Evolutionary conservation across 805 yeast species (phyloP).

Genomic region (Hanseniaspora guilliermondii): DNA sequence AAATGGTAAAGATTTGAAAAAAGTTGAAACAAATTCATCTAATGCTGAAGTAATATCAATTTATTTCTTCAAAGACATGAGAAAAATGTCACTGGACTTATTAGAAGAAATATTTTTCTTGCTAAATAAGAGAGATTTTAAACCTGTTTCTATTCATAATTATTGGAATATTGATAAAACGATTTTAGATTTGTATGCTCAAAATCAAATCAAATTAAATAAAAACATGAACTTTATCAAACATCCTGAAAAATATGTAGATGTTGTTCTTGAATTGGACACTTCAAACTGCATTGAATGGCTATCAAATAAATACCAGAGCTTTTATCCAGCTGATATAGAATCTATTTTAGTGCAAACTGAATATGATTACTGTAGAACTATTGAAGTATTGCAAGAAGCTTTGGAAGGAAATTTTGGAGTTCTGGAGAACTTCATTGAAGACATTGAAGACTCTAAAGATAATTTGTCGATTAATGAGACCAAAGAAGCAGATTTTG

Average conservation of each 20-base stretch:
- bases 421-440: neutral
- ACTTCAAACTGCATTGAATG: neutral
- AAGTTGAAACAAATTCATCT: neutral
- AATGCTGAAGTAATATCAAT: constrained; percentile 8
- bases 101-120: neutral
- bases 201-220: neutral
- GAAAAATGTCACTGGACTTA: neutral
- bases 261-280: neutral
- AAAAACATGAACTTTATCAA: neutral
- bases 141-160: neutral
- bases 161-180: constrained; percentile 6
- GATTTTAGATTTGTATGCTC: neutral
- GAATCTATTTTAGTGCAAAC: neutral
- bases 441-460: neutral
- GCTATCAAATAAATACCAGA: neutral
- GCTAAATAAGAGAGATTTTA: neutral
- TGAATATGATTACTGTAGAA: neutral
- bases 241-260: neutral
- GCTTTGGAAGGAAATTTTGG: neutral
- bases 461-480: too few species aligned
- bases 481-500: too few species aligned
- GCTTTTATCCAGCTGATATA: neutral
- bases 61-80: constrained; percentile 6
- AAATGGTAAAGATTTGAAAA: neutral
- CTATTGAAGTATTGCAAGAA: neutral